Evolutionary conservation across 352 stramenopile genomes (phyloP).

Genomic region (Phytophthora colocasiae): DNA sequence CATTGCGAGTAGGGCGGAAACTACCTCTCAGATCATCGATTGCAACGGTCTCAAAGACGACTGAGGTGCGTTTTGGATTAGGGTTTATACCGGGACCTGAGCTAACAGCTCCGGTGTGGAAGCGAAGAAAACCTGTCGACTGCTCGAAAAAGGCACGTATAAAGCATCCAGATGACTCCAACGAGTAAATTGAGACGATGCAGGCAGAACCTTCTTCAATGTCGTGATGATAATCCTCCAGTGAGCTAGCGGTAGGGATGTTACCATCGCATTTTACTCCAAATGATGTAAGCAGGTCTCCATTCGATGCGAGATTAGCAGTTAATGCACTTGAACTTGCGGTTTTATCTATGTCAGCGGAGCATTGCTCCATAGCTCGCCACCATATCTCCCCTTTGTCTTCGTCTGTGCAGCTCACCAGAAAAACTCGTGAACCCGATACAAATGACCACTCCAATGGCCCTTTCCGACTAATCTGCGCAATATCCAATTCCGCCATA

Average conservation of each 20-base stretch:
- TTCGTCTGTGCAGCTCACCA: constrained; percentile 31
- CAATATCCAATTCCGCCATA: constrained; percentile 53
- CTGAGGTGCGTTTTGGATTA: constrained; percentile 56
- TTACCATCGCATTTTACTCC: neutral
- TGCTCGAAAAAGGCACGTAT: constrained; percentile 81
- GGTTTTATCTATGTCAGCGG: constrained; percentile 41
- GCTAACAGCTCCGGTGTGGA: constrained; percentile 67
- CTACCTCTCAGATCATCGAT: constrained; percentile 45
- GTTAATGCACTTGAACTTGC: neutral
- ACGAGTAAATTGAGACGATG: constrained; percentile 77
- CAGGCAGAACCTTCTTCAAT: constrained; percentile 63
- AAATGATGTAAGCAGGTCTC: constrained; percentile 28
- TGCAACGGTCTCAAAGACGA: constrained; percentile 71
- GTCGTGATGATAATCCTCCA: neutral
- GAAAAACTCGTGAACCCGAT: constrained; percentile 48
- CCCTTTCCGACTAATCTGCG: constrained; percentile 40
- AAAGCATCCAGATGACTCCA: constrained; percentile 69
- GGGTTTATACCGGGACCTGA: constrained; percentile 66
- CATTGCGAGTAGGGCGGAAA: neutral
- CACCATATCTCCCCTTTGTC: constrained; percentile 68
- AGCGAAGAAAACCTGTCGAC: constrained; percentile 60
- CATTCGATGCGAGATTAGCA: neutral
- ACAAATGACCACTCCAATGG: constrained; percentile 58
- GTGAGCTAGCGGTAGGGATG: neutral
- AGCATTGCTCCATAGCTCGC: constrained; percentile 58